A percentile compares a stretch with the other conserved stretches of the same genome.
These are phyloP conservation scores for Fusarium caatingaense DNA, from an alignment of 2,329 filamentous ascomycete species.

Conservation along the genomic window DNA sequence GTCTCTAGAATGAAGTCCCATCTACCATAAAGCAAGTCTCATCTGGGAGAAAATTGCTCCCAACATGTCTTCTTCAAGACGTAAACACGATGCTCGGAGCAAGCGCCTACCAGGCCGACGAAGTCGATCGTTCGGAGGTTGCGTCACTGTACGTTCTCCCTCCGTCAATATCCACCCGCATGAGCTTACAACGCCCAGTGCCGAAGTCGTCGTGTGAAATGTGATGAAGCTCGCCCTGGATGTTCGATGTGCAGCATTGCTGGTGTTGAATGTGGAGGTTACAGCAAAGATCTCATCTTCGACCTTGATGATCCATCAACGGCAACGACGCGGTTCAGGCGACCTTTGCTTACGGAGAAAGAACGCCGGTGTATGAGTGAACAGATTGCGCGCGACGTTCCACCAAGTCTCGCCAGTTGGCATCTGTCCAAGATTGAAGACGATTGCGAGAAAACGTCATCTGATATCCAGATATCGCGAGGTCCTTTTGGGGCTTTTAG, in stretches of 20 bases:
- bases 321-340: conserved; percentile 9
- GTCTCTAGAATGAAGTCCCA: neutral
- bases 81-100: neutral
- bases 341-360: conserved; percentile 29
- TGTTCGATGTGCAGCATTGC: conserved; percentile 27
- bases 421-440: conserved; percentile 29
- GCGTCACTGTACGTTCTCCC: conserved; percentile 13
- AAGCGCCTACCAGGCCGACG: neutral
- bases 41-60: neutral
- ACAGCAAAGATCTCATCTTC: conserved; percentile 34
- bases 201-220: conserved; percentile 34
- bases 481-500: conserved; percentile 35
- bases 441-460: conserved; percentile 15
- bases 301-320: conserved; percentile 16
- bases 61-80: neutral
- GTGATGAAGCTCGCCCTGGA: conserved; percentile 24
- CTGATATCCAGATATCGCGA: conserved; percentile 21
- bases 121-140: conserved; percentile 33
- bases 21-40: conserved; percentile 1
- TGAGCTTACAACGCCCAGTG: conserved; percentile 15
- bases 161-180: rapidly evolving
- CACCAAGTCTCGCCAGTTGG: conserved; percentile 9
- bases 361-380: conserved; percentile 18
- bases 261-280: conserved; percentile 26
- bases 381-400: conserved; percentile 7